Evolutionary conservation across 2,329 filamentous ascomycete genomes (phyloP), one percentile per base, ranked within the genome.

Genomic region (Microascus cirrosus): DNA sequence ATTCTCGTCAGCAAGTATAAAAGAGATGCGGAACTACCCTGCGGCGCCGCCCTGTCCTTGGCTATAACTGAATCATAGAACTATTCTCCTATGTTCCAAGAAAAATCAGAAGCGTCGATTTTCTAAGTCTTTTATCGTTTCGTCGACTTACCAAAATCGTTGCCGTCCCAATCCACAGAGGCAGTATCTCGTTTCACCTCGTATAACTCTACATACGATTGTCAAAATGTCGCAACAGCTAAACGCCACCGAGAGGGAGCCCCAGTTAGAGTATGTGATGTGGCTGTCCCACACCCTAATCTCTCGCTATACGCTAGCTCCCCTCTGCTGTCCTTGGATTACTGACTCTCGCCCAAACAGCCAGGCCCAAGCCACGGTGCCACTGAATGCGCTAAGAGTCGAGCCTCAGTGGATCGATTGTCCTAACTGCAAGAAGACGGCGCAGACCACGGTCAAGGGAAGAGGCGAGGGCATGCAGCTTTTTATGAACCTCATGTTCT

Each of bases 401-500:
- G 15, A 53, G 13, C 64, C 66, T 8, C 61, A 68, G 54, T 66
- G 61, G 60, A 67, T 68, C 48, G 66, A 69, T 56, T 69, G 67
- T 52, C 67, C 66, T 1, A 69, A 67, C 55, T 69, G 67, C 61
- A 59, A 65, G 7, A 61, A 54, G 10, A 61, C 65, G 36, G 63
- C 66, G 4, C 59, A 59, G 59, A 67, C 65, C 2, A 56, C 58
- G 25, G 53, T 67, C 18, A 45, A 55, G 13, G 63, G 61, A 12
- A 62, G 65, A 13, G 67, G 67, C 13, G 63, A 60, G 1, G 39
- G 58, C 2, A 67, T 66, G 66, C 66, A 68, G 55, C 57, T 63
- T 66, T 67, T 70, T 20, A 45, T 70, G 54, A 70, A 68, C 61
- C 59, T 69, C 58, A 70, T 65, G 55, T 62, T 69, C 6, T 60